phyloP scores from a whole-genome alignment of 192 early-diverging fungal genomes.

The Backusella westeae region DNA sequence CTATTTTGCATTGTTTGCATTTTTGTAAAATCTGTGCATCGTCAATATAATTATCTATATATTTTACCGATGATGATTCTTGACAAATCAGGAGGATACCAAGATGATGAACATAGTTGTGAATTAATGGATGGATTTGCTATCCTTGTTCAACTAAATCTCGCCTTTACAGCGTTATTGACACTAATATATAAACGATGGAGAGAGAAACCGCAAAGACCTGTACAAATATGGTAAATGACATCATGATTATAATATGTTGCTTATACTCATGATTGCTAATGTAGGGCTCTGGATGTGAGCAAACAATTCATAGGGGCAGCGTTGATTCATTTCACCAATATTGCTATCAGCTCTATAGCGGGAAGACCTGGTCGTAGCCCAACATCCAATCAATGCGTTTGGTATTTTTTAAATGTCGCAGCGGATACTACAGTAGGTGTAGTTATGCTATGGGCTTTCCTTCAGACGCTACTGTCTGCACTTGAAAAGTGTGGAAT shows the following conservation, averaged over 20 bases:
- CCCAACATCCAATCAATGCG: constrained; percentile 62
- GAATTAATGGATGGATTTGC: constrained; percentile 66
- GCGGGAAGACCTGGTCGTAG: constrained; percentile 47
- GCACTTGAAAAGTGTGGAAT: constrained; percentile 34
- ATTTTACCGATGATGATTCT: not conserved
- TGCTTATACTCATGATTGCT: not conserved
- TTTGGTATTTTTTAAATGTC: constrained; percentile 74
- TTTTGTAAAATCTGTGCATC: not conserved
- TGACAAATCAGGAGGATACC: not conserved
- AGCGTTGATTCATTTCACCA: constrained; percentile 64
- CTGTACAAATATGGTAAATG: constrained; percentile 60
- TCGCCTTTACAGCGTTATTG: constrained; percentile 67
- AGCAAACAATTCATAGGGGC: constrained; percentile 75
- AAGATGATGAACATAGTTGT: constrained; percentile 26
- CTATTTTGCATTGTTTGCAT: not conserved
- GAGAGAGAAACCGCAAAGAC: constrained; percentile 63
- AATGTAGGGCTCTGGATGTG: constrained; percentile 62
- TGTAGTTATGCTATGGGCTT: constrained; percentile 63
- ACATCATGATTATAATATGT: not conserved
- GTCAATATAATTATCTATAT: not conserved
- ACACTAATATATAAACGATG: constrained; percentile 70
- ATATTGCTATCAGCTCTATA: constrained; percentile 63
- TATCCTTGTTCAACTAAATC: constrained; percentile 61
- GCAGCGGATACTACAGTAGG: constrained; percentile 76
- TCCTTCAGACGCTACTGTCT: constrained; percentile 48